Evolutionary conservation across 768 basidiomycete genomes (phyloP), one percentile per base, ranked within the genome.

Genomic region (Lentinula detonsa): DNA sequence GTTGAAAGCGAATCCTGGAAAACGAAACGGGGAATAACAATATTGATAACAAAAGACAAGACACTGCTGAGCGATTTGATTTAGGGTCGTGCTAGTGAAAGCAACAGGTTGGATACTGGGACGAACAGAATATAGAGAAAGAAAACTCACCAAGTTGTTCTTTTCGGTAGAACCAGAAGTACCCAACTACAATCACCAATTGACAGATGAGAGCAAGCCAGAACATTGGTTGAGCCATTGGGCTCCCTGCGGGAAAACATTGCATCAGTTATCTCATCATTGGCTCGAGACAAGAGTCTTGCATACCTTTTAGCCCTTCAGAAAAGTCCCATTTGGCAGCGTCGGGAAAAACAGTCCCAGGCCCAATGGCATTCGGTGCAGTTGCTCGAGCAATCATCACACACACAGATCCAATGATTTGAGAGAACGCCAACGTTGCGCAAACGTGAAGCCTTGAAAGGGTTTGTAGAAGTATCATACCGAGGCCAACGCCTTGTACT

Each of bases 131-230:
- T 4, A 8, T 1, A 18, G 18, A 39, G 13, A 21, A 21, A 8
- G 4, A 6, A 39, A 13, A 79, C 89, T 51, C 70, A 90, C 90
- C 73, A 63, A 96, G 83, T 71, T 96, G 94, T 73, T 96, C 94
- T 76, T 93, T 94, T 73, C 94, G 86, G 75, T 95, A 96, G 85
- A 96, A 95, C 91, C 91, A 91, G 79, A 95, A 94, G 76, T 96
- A 96, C 23, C 94, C 94, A 61, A 88, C 73, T 60, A 95, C 92
- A 68, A 96, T 93, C 64, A 94, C 72, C 57, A 96, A 68, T 70
- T 93, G 91, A 71, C 86, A 90, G 4, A 85, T 66, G 57, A 91
- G 76, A 53, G 92, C 93, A 57, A 95, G 73, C 94, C 94, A 96
- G 80, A 96, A 96, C 50, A 91, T 81, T 59, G 91, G 87, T n/a